Percentiles rank a stretch among this genome's conserved stretches.
Conservation (phyloP, 2,329 filamentous ascomycete species). For the Graphilbum fragrans region DNA sequence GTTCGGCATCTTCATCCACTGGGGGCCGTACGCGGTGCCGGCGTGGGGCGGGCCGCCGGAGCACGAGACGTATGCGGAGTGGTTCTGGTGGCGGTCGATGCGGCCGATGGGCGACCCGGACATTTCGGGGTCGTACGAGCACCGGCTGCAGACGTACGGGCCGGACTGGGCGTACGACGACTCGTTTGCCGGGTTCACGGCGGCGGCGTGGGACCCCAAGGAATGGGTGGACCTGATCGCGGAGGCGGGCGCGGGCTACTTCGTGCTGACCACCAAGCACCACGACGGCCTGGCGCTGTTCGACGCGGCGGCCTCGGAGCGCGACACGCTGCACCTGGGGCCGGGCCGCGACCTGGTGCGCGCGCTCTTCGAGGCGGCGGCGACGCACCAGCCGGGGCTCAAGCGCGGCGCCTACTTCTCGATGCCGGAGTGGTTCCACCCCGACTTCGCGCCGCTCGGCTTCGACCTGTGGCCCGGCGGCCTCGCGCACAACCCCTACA, state of each 20-base stretch:
- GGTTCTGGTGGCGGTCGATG: slow-evolving; percentile 35
- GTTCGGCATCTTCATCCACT: slow-evolving; percentile 49
- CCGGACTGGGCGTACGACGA: slow-evolving; percentile 13
- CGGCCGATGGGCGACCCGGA: slow-evolving; percentile 5
- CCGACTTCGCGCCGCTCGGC: slow-evolving; percentile 28
- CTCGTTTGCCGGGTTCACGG: slow-evolving; percentile 21
- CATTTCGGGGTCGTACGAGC: slow-evolving; percentile 10
- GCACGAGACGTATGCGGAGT: slow-evolving; percentile 29
- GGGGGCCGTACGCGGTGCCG: slow-evolving; percentile 43
- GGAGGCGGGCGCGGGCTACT: slow-evolving; percentile 27
- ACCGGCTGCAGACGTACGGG: slow-evolving; percentile 10
- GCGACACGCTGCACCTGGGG: slow-evolving; percentile 26
- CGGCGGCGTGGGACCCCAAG: slow-evolving; percentile 7
- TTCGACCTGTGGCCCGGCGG: slow-evolving; percentile 26
- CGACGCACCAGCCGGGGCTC: slow-evolving; percentile 25
- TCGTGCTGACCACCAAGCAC: slow-evolving; percentile 33
- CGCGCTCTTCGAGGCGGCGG: slow-evolving; percentile 30
- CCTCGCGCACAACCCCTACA: slow-evolving; percentile 30
- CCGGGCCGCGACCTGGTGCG: slow-evolving; percentile 26
- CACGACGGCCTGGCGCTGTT: slow-evolving; percentile 35
- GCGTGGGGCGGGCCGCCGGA: slow-evolving; percentile 37
- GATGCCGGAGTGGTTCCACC: slow-evolving; percentile 37
- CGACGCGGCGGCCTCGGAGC: slow-evolving; percentile 24
- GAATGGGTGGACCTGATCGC: slow-evolving; percentile 24
- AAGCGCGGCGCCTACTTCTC: slow-evolving; percentile 35